These are phyloP conservation scores for Amphichorda felina DNA, from an alignment of 2,329 filamentous ascomycete species.

Conservation along the genomic window DNA sequence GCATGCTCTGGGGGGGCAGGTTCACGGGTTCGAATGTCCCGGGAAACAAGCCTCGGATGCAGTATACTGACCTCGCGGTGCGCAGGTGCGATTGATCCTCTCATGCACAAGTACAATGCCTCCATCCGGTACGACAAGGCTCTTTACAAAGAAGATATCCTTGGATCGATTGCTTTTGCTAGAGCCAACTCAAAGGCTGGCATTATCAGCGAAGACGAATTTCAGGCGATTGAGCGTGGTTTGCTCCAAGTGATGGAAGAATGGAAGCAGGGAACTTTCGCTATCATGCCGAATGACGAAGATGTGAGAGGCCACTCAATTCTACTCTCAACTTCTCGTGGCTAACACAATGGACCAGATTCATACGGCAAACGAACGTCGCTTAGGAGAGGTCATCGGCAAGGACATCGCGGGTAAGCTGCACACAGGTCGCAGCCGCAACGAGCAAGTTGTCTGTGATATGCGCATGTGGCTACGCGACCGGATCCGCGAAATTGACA, in stretches of 20 bases:
- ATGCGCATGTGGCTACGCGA: slow-evolving; percentile 76
- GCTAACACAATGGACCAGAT: slow-evolving; percentile 25
- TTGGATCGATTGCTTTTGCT: slow-evolving; percentile 71
- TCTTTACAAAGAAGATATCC: slow-evolving; percentile 73
- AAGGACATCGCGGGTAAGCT: slow-evolving; percentile 60
- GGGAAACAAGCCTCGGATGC: slow-evolving; percentile 10
- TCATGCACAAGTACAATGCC: slow-evolving; percentile 77
- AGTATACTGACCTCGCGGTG: slow-evolving; percentile 15
- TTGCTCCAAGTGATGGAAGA: slow-evolving; percentile 46
- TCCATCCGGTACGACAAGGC: slow-evolving; percentile 68
- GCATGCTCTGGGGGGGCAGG: slow-evolving; percentile 34
- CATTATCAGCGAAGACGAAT: slow-evolving; percentile 64
- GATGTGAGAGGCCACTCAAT: slow-evolving; percentile 24
- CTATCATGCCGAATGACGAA: slow-evolving; percentile 39
- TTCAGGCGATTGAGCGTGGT: slow-evolving; percentile 61
- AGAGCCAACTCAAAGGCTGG: slow-evolving; percentile 65
- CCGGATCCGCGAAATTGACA: slow-evolving; percentile 20
- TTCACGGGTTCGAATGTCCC: slow-evolving; percentile 27
- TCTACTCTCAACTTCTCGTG: slow-evolving; percentile 4
- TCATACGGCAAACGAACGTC: slow-evolving; percentile 43
- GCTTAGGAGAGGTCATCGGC: slow-evolving; percentile 55
- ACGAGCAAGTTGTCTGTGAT: slow-evolving; percentile 64
- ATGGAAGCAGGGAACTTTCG: slow-evolving; percentile 40
- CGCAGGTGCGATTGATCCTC: slow-evolving; percentile 66
- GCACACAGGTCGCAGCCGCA: slow-evolving; percentile 58